Evolutionary conservation across 495 filamentous ascomycete genomes (phyloP).

Genomic region (Poronia punctata): DNA sequence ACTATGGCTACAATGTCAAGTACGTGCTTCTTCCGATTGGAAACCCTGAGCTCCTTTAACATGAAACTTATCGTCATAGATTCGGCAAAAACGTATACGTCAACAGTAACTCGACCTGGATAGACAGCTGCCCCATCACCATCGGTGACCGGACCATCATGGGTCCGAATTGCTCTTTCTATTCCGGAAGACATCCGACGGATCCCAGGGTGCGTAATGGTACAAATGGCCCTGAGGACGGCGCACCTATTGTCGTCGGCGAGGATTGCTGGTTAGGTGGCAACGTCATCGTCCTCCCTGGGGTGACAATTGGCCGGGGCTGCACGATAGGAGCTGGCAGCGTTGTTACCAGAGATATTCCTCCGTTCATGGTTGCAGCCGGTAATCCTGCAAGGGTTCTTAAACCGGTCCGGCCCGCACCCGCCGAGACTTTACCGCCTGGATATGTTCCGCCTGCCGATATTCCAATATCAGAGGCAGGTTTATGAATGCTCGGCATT

Average conservation of each 20-base stretch:
- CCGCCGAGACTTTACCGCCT: constrained; percentile 7
- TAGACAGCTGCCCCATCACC: constrained; percentile 72
- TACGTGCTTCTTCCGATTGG: constrained; percentile 11
- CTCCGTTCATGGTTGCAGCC: constrained; percentile 53
- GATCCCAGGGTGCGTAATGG: constrained; percentile 70
- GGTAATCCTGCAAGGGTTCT: constrained; percentile 63
- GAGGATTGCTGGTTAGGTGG: constrained; percentile 91
- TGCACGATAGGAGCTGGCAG: constrained; percentile 73
- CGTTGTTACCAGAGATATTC: constrained; percentile 80
- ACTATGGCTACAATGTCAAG: constrained; percentile 71
- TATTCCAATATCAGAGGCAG: constrained; percentile 7
- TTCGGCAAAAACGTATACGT: constrained; percentile 64
- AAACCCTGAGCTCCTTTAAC: not conserved
- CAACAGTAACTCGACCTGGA: constrained; percentile 67
- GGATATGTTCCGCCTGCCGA: constrained; percentile 6
- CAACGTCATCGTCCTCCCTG: constrained; percentile 64
- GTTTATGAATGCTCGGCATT: not conserved
- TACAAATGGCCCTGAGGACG: constrained; percentile 64
- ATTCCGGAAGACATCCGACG: constrained; percentile 65
- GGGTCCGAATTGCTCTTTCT: constrained; percentile 72
- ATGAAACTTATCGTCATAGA: constrained; percentile 13
- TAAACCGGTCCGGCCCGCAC: constrained; percentile 17
- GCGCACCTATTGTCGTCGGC: constrained; percentile 67
- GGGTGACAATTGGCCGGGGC: constrained; percentile 71
- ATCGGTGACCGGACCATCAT: constrained; percentile 75